Conservation (phyloP, 2,329 filamentous ascomycete species). For the Ophiostoma angusticollis region DNA sequence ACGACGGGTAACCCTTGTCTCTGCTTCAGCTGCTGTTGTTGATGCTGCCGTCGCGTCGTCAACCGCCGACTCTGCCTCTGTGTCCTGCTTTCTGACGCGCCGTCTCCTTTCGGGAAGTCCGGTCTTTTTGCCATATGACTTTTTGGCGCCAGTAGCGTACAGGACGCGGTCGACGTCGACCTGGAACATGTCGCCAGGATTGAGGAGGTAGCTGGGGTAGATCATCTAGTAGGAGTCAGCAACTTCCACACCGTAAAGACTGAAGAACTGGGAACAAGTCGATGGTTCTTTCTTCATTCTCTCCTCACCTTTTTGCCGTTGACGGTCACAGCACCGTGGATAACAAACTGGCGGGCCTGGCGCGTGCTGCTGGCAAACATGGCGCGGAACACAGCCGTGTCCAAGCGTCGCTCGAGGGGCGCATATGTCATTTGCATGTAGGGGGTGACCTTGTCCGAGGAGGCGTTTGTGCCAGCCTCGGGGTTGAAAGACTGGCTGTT, state of each 20-base stretch:
- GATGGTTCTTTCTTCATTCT: background rate
- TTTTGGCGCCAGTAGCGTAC: slow-evolving; percentile 69
- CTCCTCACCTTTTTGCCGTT: slow-evolving; percentile 78
- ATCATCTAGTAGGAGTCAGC: slow-evolving; percentile 51
- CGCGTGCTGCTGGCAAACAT: slow-evolving; percentile 87
- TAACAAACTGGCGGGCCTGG: slow-evolving; percentile 86
- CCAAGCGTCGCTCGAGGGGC: slow-evolving; percentile 77
- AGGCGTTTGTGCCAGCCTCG: slow-evolving; percentile 15
- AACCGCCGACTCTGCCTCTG: slow-evolving; percentile 19
- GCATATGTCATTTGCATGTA: slow-evolving; percentile 97
- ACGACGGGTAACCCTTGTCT: background rate
- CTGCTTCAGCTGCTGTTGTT: slow-evolving; percentile 12
- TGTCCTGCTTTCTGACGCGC: slow-evolving; percentile 18
- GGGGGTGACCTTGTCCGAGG: slow-evolving; percentile 46
- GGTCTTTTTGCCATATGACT: slow-evolving; percentile 34
- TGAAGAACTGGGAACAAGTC: background rate
- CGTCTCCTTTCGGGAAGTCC: slow-evolving; percentile 14
- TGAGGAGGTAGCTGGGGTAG: slow-evolving; percentile 84
- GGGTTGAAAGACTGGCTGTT: slow-evolving; percentile 8
- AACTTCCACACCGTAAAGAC: background rate
- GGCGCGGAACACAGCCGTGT: slow-evolving; percentile 88
- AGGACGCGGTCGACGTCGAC: slow-evolving; percentile 83
- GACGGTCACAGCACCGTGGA: slow-evolving; percentile 86
- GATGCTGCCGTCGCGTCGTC: slow-evolving; percentile 13
- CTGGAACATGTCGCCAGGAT: slow-evolving; percentile 97